Evolutionary conservation across 805 yeast species (phyloP), one percentile per base, ranked within the genome.

Genomic region (Myxozyma udenii): DNA sequence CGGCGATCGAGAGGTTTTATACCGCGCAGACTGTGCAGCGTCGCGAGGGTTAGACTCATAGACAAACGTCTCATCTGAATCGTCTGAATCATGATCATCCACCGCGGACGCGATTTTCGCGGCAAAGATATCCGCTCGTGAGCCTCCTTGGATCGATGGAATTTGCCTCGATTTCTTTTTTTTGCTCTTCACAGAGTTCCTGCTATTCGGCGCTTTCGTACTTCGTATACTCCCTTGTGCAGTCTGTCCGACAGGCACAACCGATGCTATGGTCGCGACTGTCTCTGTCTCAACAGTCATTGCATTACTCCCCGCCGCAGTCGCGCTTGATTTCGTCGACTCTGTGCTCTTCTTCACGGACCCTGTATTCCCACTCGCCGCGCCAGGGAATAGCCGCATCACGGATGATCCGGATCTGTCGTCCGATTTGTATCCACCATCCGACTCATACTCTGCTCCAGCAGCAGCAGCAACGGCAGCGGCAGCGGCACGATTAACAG

Each of bases 31-130:
- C 26, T 50, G 49, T 16, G 22, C 43, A 4, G 43, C 22, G 23
- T 53, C 55, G 14, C 49, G 41, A 22, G 70, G 64, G 59, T 68
- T 59, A 62, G 72, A 79, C 63, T 90, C 97, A 67, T 91, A 91
- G n/a, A 91, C 96, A 74, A 93, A 91, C 1, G 95, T 88, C 67
- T 93, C 98, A 61, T 90, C 96, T 23, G 89, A 81, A 66, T 90
- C 97, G 30, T 90, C 83, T 37, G 85, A 81, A 55, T 85, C 87
- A 40, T 81, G 90, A 61, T 88, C 96, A 57, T 85, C 95, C 3
- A 91, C 95, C 0, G 98, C 98, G 50, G 88, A 84, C 6, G 96
- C 98, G 55, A 93, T 74, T 61, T 85, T 86, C 0, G 98, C 97
- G 7, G 97, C 98, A 68, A 93, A 93, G 54, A 88, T 80, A 64